These are phyloP conservation scores for Peterozyma xylosa DNA, from an alignment of 805 yeast genomes.

Conservation along the genomic window DNA sequence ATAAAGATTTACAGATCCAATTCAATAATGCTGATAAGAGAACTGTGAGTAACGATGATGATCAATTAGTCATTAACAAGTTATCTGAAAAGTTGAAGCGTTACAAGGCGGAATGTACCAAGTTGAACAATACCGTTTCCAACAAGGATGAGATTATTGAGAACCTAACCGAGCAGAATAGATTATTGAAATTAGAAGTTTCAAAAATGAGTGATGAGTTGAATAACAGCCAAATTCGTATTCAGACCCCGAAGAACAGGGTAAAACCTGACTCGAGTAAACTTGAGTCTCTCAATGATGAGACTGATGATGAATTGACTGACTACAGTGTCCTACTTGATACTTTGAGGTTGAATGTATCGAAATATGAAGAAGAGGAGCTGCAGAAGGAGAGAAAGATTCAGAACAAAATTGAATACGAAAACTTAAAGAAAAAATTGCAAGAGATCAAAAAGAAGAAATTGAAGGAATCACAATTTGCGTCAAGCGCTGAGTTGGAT, in stretches of 20 bases:
- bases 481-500: slow-evolving; percentile 5
- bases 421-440: slow-evolving; percentile 1
- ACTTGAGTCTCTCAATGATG: not conserved
- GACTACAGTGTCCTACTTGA: slow-evolving; percentile 2
- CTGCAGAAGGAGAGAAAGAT: slow-evolving; percentile 1
- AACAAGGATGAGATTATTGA: not conserved
- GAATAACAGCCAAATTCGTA: not conserved
- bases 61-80: slow-evolving; percentile 1
- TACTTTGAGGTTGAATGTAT: slow-evolving; percentile 1
- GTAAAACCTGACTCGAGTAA: not conserved
- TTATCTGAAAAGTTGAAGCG: slow-evolving; percentile 4
- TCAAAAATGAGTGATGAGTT: not conserved
- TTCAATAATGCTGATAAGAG: not conserved
- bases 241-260: not conserved
- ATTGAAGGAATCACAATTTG: not conserved
- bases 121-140: not conserved
- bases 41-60: not conserved
- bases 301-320: not conserved
- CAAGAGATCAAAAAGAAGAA: slow-evolving; percentile 2
- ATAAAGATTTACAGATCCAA: slow-evolving; percentile 3
- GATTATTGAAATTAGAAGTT: not conserved
- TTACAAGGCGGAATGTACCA: not conserved
- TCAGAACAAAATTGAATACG: slow-evolving; percentile 4
- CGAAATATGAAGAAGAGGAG: slow-evolving; percentile 6
- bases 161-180: not conserved